Conservation (phyloP, 2,329 filamentous ascomycete genomes). For the Botrytis porri region DNA sequence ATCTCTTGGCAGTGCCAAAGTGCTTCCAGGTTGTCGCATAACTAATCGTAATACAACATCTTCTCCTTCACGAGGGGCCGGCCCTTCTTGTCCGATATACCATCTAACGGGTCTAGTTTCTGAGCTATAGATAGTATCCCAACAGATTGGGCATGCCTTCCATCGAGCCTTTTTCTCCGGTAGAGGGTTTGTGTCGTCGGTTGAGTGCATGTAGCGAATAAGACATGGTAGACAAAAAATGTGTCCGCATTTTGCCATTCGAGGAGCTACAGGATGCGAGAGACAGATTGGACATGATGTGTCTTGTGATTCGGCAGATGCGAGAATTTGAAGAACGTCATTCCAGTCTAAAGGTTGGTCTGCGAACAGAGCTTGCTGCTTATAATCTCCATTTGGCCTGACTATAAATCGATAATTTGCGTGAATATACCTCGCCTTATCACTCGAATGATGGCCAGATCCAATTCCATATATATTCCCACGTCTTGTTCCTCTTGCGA, state of each 20-base stretch:
- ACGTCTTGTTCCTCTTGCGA: constrained; percentile 52
- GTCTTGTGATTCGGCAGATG: constrained; percentile 82
- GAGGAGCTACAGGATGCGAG: constrained; percentile 84
- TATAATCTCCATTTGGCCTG: constrained; percentile 75
- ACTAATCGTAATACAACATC: constrained; percentile 89
- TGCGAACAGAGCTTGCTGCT: constrained; percentile 76
- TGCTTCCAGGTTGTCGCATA: constrained; percentile 75
- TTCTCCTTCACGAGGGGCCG: constrained; percentile 75
- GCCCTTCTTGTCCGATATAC: constrained; percentile 83
- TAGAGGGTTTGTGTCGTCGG: constrained; percentile 58
- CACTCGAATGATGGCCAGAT: constrained; percentile 83
- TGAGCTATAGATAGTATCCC: constrained; percentile 87
- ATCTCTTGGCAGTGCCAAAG: constrained; percentile 82
- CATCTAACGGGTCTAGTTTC: constrained; percentile 88
- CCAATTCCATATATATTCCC: constrained; percentile 81
- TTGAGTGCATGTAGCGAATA: constrained; percentile 92
- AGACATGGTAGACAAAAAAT: constrained; percentile 94
- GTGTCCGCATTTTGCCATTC: constrained; percentile 96
- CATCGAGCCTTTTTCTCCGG: constrained; percentile 71
- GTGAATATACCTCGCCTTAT: constrained; percentile 91
- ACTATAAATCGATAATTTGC: constrained; percentile 98
- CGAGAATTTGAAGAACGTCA: constrained; percentile 85
- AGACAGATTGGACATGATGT: constrained; percentile 93
- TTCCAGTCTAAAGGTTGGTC: constrained; percentile 90
- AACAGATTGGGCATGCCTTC: constrained; percentile 96